phyloP scores from a whole-genome alignment of 352 stramenopile genomes.

The Pythium chondricola region DNA sequence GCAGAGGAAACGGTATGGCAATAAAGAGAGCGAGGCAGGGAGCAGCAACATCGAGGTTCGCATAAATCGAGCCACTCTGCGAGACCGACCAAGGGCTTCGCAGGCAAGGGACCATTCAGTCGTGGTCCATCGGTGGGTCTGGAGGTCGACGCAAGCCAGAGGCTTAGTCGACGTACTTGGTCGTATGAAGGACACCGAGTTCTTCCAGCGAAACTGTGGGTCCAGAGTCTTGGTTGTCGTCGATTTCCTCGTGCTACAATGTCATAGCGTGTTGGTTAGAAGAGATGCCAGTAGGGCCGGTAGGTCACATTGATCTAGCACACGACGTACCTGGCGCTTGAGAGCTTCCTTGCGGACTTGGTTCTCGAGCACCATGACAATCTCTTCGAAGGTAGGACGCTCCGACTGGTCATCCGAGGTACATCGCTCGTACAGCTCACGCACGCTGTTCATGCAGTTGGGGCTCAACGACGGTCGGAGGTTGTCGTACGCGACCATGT shows the following conservation, averaged over 20 bases:
- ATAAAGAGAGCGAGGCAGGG: slow-evolving; percentile 5
- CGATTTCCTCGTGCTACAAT: slow-evolving; percentile 17
- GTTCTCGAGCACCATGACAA: slow-evolving; percentile 81
- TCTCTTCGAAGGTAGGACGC: slow-evolving; percentile 82
- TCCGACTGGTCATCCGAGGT: slow-evolving; percentile 67
- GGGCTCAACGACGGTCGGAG: slow-evolving; percentile 77
- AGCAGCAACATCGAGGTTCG: too few species aligned
- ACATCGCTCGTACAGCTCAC: slow-evolving; percentile 74
- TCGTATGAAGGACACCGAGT: slow-evolving; percentile 76
- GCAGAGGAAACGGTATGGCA: slow-evolving; percentile 2
- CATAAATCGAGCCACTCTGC: too few species aligned
- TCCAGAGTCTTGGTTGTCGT: slow-evolving; percentile 38
- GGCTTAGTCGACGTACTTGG: slow-evolving; percentile 77
- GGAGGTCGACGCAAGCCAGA: too few species aligned
- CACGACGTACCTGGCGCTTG: slow-evolving; percentile 69
- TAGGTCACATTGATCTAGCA: too few species aligned
- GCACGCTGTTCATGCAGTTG: slow-evolving; percentile 78
- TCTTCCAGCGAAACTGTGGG: slow-evolving; percentile 57
- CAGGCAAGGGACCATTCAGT: too few species aligned
- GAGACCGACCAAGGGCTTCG: too few species aligned
- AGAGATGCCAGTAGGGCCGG: too few species aligned
- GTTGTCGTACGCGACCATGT: slow-evolving; percentile 88
- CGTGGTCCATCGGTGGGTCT: too few species aligned
- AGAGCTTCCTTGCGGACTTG: slow-evolving; percentile 81
- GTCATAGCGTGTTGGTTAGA: neutral